Base-by-base conservation (phyloP, 2,329 filamentous ascomycete species). In the Metarhizium guizhouense region DNA sequence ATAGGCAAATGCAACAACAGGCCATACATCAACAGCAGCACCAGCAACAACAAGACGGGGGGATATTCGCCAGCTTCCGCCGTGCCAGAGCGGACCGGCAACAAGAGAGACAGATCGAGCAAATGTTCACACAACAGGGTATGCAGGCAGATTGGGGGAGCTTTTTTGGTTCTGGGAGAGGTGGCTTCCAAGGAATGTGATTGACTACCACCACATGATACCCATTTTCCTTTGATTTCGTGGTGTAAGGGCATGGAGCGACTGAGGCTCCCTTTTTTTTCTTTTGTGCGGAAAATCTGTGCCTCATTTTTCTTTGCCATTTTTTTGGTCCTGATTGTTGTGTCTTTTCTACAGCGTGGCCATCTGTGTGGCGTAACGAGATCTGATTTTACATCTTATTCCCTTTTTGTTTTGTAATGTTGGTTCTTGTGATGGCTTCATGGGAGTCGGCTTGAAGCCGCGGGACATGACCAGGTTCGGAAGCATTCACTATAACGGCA, bases 121-220 rank as follows among this genome's bases (percentile, higher is more conserved):
- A 78, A 42, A 76, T 80, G 66, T 73, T 80, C 67, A 74, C 74
- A 54, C 71, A 75, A 55, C 70, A 75, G 58, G 72, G 68, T 57
- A 76, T 75, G 67, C 70, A 72, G 58, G 68, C 72, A 36, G 74
- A 77, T 56, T 78, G 74, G 72, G 72, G 72, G 52, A 71, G 74
- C 62, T 73, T 77, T 60, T 75, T 77, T 63, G 73, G 74, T 52
- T 71, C 70, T 56, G 72, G 72, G 58, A 64, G 72, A 61, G 71
- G 72, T 60, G 68, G 69, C 62, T 74, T 74, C 63, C 72, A 74
- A 63, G 71, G 71, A 58, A 72, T 74, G 69, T 74, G 60, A 72
- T 63, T 57, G 67, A 65, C 62, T 61, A 58, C 61, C 61, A 59
- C 43, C 29, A 62, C 65, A 66, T 70, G 69, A 72, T 73, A 73